These are phyloP conservation scores for Hevea brasiliensis DNA, from an alignment of 345 rosid genomes.

Conservation along the genomic window DNA sequence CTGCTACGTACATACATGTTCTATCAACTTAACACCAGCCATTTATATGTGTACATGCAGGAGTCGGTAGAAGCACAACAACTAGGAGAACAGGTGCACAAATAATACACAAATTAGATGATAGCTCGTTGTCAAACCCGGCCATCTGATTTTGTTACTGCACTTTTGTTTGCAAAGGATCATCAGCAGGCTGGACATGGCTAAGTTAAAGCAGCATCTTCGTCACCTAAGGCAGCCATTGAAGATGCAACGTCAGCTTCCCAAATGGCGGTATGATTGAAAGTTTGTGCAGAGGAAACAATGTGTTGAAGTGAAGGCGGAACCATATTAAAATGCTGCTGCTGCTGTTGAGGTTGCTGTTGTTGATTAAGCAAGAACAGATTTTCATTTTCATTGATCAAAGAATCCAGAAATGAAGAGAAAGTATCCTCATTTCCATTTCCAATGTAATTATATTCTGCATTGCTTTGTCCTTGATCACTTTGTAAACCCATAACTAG, in stretches of 20 bases:
- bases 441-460: constrained; percentile 16
- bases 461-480: constrained; percentile 18
- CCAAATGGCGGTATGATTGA: constrained; percentile 11
- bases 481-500: constrained; percentile 17
- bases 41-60: too few relatives aligned
- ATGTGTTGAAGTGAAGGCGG: not conserved
- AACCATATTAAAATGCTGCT: not conserved
- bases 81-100: not conserved
- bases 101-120: too few relatives aligned
- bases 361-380: constrained; percentile 27
- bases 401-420: constrained; percentile 65
- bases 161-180: not conserved
- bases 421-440: constrained; percentile 53
- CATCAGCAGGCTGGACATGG: not conserved
- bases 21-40: too few relatives aligned
- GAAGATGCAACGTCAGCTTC: constrained; percentile 24
- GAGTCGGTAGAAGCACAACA: not conserved
- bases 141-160: not conserved
- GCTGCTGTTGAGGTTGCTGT: too few relatives aligned
- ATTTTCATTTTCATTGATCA: constrained; percentile 53
- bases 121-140: too few relatives aligned
- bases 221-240: constrained; percentile 21
- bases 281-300: constrained; percentile 5
- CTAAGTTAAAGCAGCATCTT: constrained; percentile 14
- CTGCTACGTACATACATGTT: too few relatives aligned